Base-by-base conservation (phyloP, 2,329 filamentous ascomycete genomes). In the Ceratocystis lukuohia region DNA sequence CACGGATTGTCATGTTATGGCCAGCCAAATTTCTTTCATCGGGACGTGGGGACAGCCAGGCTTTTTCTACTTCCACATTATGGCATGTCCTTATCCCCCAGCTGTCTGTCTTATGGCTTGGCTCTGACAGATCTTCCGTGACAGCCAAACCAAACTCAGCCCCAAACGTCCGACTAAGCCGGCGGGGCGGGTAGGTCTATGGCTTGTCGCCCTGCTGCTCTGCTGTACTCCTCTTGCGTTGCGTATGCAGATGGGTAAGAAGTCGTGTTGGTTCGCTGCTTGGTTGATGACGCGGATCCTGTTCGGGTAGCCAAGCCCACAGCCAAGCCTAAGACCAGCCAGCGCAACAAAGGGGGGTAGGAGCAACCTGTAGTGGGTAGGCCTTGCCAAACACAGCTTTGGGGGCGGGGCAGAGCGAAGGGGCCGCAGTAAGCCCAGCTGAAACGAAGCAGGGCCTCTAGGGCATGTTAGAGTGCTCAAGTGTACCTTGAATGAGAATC, bases 151-250 rank as follows among this genome's bases (percentile, higher is more conserved):
- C 46, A 57, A 57, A 5, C 53, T 57, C 53, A 57, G 53, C 53
- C 53, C 28, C 53, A 57, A 57, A 57, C 53, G 33, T 33, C 53
- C 53, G 53, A 57, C 28, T 7, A 57, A 57, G n/a, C 53, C 53
- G 53, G 53, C 20, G 33, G 45, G 45, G 45, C 1, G 53, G 28
- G 28, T 33, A 57, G n/a, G 53, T 33, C 15, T 57, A 28, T 6
- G n/a, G 53, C 20, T 28, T 3, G 48, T 25, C 5, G 48, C 20
- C 48, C 17, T 33, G 15, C 28, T 22, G 12, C 25, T 30, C 3
- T 25, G 53, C 1, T 15, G 3, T 57, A 22, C 6, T n/a, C 28
- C 28, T 50, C 17, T n/a, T 22, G 17, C 46, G 17, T 10, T 33
- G 25, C 25, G 28, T 57, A 17, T 57, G 28, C 53, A 57, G 25